A percentile compares a stretch with the other conserved stretches of the same genome.
Evolutionary conservation across 345 rosid genomes (phyloP).

Genomic region (Citrus trifoliata): DNA sequence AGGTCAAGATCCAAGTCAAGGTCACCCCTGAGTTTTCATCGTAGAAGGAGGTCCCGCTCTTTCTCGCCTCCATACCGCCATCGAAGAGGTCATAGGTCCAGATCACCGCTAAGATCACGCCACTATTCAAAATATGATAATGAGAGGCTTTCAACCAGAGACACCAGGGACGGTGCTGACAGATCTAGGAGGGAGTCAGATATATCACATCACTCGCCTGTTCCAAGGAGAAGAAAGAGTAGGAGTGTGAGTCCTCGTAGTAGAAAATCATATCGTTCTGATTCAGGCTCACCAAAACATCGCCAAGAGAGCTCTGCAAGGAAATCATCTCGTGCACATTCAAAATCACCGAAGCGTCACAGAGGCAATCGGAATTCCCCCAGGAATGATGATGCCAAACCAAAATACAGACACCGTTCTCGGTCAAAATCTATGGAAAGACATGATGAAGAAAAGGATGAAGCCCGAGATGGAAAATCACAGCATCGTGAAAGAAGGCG

Average conservation of each 20-base stretch:
- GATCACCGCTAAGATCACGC: conserved; percentile 64
- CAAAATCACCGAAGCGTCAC: conserved; percentile 61
- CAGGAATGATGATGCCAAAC: conserved; percentile 43
- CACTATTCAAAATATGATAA: conserved; percentile 54
- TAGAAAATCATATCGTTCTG: conserved; percentile 49
- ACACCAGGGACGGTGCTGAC: conserved; percentile 42
- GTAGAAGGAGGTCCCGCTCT: conserved; percentile 63
- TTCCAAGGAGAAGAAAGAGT: conserved; percentile 69
- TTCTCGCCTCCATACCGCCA: conserved; percentile 60
- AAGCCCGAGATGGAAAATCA: conserved; percentile 36
- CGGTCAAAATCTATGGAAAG: conserved; percentile 59
- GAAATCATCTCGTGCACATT: conserved; percentile 47
- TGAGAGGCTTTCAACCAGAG: conserved; percentile 58
- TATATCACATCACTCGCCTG: conserved; percentile 54
- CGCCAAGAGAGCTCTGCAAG: conserved; percentile 25
- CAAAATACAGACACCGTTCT: conserved; percentile 41
- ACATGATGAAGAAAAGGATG: conserved; percentile 34
- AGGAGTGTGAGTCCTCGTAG: conserved; percentile 64
- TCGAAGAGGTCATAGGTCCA: conserved; percentile 61
- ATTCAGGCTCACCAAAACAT: conserved; percentile 57
- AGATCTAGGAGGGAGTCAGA: conserved; percentile 44
- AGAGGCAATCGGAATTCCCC: conserved; percentile 53
- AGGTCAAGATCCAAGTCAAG: conserved; percentile 72
- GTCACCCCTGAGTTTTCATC: conserved; percentile 67
- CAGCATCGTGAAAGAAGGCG: conserved; percentile 36